Evolutionary conservation across 2,329 filamentous ascomycete genomes (phyloP), one percentile per base, ranked within the genome.

Genomic region (Calonectria pseudoreteaudii): DNA sequence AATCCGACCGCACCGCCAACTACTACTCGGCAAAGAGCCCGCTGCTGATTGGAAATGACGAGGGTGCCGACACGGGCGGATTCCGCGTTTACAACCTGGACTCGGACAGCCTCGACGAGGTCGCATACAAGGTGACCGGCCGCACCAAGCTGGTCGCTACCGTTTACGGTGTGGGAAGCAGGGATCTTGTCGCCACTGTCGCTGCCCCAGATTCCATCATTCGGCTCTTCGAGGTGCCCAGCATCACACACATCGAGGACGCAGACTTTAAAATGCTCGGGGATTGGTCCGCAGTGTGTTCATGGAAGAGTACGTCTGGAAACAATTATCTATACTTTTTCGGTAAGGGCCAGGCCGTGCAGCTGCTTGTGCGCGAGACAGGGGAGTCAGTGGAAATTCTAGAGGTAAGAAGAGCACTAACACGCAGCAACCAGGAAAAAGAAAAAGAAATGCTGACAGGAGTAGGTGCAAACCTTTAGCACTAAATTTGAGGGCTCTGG

Each of bases 241-340:
- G 75, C 3, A 72, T 84, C 5, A 77, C 82, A 60, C 81, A 84
- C 70, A 70, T 84, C 23, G 78, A 82, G 8, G 77, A 78, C 7
- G 83, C 84, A 4, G 74, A 81, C 47, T 80, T 82, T 14, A 84
- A 80, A 30, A 80, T 84, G 2, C 78, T 87, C 18, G 87, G 87
- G 0, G 87, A 88, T 74, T 88, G 87, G 86, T 87, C 87, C 18
- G 84, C 87, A 1, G 75, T 88, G 7, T 89, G 87, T 76, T 79
- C 82, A 13, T 88, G 86, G 87, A 85, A 82, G 74, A 86, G 84
- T 67, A 77, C 77, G 23, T 85, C 83, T 23, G 84, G 83, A 2
- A 85, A 86, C 52, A 81, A 85, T 41, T 88, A 88, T 70, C 66
- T 88, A 5, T 88, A 84, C 73, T 76, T 88, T 14, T 88, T 88